Base-by-base conservation (phyloP, 2,329 filamentous ascomycete genomes). In the Lecanosticta acicola region DNA sequence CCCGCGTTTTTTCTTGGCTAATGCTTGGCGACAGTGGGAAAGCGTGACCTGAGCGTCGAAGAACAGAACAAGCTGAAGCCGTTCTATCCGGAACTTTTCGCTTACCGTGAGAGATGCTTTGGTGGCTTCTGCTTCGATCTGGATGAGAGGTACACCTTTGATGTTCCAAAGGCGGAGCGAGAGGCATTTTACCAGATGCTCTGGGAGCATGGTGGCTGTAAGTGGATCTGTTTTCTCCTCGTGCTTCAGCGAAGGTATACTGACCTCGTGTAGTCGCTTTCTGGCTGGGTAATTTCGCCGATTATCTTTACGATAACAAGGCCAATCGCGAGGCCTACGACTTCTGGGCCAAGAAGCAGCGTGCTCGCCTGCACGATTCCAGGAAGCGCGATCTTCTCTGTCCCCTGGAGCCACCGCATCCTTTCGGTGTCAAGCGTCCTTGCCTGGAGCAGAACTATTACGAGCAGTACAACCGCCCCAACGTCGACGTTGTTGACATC, bases 121-220 rank as follows among this genome's bases (percentile, higher is more conserved):
- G 75, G 70, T 1, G 80, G 81, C 1, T 81, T 85, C 59, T 61
- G 69, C 2, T 84, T 78, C 48, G 75, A 77, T 52, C 77, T 72
- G 55, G 50, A 66, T 2, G 68, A 80, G 55, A 73, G 72, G 48
- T 72, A 75, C 37, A 79, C 77, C 0, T 77, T 71, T 35, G 69
- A 72, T 10, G 70, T 71, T 8, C 54, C 53, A 1, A 62, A 66
- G 0, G 68, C 71, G 46, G 63, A 70, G 43, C 66, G 70, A 1
- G 69, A 74, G 49, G 62, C 58, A 1, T 56, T 52, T 45, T 41
- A 46, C 18, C 44, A 55, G 50, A 52, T 48, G 43, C 33, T 55
- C 3, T 55, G 50, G 52, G 35, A 45, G 8, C 41, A 53, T 41
- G 50, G 52, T 10, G 52, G 52, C 41, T 55, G 44, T 46, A 18